These are phyloP conservation scores for Phytophthora meadii DNA, from an alignment of 352 stramenopile genomes.

Conservation along the genomic window DNA sequence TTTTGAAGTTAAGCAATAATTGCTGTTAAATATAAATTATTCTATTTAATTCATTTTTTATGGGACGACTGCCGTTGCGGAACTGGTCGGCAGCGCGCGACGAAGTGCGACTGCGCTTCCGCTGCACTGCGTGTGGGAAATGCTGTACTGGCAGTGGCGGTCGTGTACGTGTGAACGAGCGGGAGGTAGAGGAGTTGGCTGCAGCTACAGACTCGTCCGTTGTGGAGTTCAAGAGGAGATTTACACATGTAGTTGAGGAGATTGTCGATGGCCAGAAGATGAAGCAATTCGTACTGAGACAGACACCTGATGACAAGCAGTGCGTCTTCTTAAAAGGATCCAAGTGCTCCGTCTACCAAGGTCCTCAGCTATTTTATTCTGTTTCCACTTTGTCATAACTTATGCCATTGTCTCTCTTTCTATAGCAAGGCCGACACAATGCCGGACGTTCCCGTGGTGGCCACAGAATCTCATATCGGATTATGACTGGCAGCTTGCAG, in stretches of 20 bases:
- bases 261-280: slow-evolving; percentile 27
- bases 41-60: too few species aligned
- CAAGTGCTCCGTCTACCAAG: slow-evolving; percentile 75
- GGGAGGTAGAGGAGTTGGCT: slow-evolving; percentile 61
- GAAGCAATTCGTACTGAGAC: slow-evolving; percentile 47
- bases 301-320: slow-evolving; percentile 63
- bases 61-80: slow-evolving; percentile 25
- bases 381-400: too few species aligned
- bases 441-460: slow-evolving; percentile 86
- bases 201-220: slow-evolving; percentile 37
- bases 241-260: slow-evolving; percentile 33
- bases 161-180: slow-evolving; percentile 69
- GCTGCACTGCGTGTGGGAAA: slow-evolving; percentile 79
- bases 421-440: slow-evolving; percentile 78
- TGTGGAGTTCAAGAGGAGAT: slow-evolving; percentile 44
- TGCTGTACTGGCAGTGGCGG: slow-evolving; percentile 79
- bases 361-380: slow-evolving; percentile 29
- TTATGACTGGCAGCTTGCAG: slow-evolving; percentile 80
- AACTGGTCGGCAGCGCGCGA: slow-evolving; percentile 41
- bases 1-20: not conserved
- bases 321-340: slow-evolving; percentile 72
- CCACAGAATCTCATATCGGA: slow-evolving; percentile 77
- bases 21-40: too few species aligned
- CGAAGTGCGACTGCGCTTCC: slow-evolving; percentile 63
- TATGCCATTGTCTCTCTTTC: too few species aligned